These are phyloP conservation scores for Pythium monospermum DNA, from an alignment of 352 stramenopile species.

Conservation along the genomic window DNA sequence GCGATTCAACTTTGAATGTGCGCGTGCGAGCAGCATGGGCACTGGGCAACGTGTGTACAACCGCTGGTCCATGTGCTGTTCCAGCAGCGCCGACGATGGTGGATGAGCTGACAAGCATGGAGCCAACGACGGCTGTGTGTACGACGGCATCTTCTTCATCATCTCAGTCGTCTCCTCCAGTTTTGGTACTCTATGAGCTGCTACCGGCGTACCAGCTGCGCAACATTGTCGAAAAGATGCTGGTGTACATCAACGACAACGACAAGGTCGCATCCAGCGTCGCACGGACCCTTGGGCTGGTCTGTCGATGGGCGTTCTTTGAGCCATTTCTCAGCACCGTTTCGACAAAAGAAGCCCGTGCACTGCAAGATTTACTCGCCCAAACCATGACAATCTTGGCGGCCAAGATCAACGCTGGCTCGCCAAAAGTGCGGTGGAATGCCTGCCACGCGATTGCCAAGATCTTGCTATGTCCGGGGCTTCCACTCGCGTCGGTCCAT, in stretches of 20 bases:
- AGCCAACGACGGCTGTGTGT: too few relatives aligned
- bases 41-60: slow-evolving; percentile 84
- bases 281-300: slow-evolving; percentile 68
- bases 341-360: slow-evolving; percentile 23
- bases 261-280: slow-evolving; percentile 88
- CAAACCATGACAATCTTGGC: slow-evolving; percentile 68
- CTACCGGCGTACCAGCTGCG: slow-evolving; percentile 56
- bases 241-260: slow-evolving; percentile 80
- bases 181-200: slow-evolving; percentile 52
- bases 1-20: slow-evolving; percentile 80
- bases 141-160: too few relatives aligned
- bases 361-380: slow-evolving; percentile 50
- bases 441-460: slow-evolving; percentile 86
- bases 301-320: slow-evolving; percentile 79
- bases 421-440: slow-evolving; percentile 85
- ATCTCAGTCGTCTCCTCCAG: not conserved
- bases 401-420: slow-evolving; percentile 72
- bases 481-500: slow-evolving; percentile 67
- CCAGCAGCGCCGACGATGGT: not conserved
- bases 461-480: slow-evolving; percentile 67
- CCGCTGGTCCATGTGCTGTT: slow-evolving; percentile 50
- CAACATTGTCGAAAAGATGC: slow-evolving; percentile 79
- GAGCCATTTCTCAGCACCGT: slow-evolving; percentile 43
- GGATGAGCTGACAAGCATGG: not conserved
- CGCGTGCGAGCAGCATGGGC: slow-evolving; percentile 80